Base-by-base conservation (phyloP, 2,329 filamentous ascomycete species). In the Tolypocladium inflatum region DNA sequence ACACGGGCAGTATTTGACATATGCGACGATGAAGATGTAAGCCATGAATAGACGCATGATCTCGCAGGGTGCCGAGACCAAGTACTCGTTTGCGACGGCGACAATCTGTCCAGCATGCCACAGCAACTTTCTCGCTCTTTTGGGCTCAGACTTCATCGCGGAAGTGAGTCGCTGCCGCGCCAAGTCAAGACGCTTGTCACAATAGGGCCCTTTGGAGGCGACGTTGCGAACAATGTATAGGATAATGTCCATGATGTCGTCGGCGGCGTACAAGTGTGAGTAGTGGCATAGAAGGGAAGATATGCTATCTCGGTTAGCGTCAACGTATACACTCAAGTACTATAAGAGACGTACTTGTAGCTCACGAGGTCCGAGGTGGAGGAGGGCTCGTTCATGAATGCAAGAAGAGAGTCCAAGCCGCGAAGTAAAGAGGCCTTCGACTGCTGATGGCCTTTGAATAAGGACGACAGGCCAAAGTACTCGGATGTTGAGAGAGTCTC, bases 11-110 rank as follows among this genome's bases (percentile, higher is more conserved):
- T 70, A 66, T 3, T 64, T 62, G 2, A 62, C 61, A 39, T 59
- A 70, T 1, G 67, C 63, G 33, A 70, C 57, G 13, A 71, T 61
- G 51, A 67, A 67, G 11, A 67, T 64, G 54, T 67, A 71, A 55
- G 67, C 68, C 64, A 69, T 69, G 56, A 71, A 71, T 2, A 70
- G 41, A 7, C 68, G 66, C 62, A 71, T 63, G 37, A 68, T 67
- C 51, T 70, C 68, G 51, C 67, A 70, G 1, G 69, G 68, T 1
- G 67, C 63, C 17, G 67, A 67, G 17, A 68, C 67, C 1, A 67
- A 53, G 50, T 67, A 68, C 38, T 69, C 66, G 52, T 65, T 66
- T 41, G 69, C 67, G 3, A 67, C 62, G 11, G 65, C 64, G 6
- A 68, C 60, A 19, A 71, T 71, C 35, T 70, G 68, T 0, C 66